A percentile compares a stretch with the other conserved stretches of the same genome.
These are phyloP conservation scores for Lagenaria siceraria DNA, from an alignment of 306 rosid species.

Conservation along the genomic window DNA sequence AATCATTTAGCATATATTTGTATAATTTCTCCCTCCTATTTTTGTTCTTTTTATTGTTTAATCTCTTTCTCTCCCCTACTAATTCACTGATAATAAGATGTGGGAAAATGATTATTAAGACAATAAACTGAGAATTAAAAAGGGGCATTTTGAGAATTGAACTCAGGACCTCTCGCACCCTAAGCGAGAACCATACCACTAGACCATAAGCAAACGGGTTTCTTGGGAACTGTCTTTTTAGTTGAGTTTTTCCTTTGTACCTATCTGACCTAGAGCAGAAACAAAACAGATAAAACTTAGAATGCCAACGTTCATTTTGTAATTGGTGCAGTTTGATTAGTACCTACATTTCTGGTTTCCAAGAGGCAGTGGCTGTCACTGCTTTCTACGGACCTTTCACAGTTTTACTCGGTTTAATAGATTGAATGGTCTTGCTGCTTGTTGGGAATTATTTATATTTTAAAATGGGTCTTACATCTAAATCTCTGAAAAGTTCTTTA, in stretches of 20 bases:
- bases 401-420: not conserved
- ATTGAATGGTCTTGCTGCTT: not conserved
- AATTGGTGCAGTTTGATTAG: not conserved
- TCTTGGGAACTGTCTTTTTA: not conserved
- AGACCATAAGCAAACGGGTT: not conserved
- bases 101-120: not conserved
- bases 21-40: not conserved
- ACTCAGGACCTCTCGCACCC: constrained; percentile 17
- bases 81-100: not conserved
- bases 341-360: not conserved
- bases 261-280: not conserved
- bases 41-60: not conserved
- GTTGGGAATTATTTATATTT: not conserved
- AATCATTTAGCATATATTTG: not conserved
- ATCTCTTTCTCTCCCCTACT: not conserved
- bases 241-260: not conserved
- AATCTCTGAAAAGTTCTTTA: not conserved
- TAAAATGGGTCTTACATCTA: not conserved
- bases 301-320: not conserved
- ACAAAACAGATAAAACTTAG: not conserved
- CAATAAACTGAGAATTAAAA: constrained; percentile 7
- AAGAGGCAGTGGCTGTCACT: not conserved
- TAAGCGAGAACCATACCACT: constrained; percentile 16
- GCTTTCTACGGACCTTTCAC: not conserved
- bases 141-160: constrained; percentile 8